phyloP scores from a whole-genome alignment of 805 yeast genomes.

The Pichia ethanolica region DNA sequence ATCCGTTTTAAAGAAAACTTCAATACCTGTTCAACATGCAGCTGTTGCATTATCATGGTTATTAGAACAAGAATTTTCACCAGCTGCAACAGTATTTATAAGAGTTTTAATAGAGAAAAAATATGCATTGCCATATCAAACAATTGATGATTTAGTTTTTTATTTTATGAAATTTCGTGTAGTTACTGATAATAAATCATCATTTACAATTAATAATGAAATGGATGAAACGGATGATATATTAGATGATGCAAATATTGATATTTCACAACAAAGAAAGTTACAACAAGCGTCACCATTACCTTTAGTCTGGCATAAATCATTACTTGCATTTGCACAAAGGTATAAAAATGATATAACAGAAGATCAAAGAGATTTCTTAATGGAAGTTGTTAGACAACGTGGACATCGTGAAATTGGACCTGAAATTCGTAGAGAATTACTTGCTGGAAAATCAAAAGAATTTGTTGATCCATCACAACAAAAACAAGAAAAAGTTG shows the following conservation, averaged over 20 bases:
- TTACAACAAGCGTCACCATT: constrained; percentile 43
- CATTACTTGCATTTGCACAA: constrained; percentile 89
- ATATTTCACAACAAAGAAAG: constrained; percentile 27
- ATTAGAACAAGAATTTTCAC: constrained; percentile 73
- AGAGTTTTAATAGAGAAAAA: constrained; percentile 86
- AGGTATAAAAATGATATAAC: constrained; percentile 95
- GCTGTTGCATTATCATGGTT: constrained; percentile 89
- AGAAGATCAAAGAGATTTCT: constrained; percentile 95
- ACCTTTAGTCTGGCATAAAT: constrained; percentile 97
- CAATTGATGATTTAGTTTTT: constrained; percentile 87
- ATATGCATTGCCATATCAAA: constrained; percentile 95
- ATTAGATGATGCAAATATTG: constrained; percentile 29
- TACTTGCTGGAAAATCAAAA: constrained; percentile 78
- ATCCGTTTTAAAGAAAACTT: constrained; percentile 79
- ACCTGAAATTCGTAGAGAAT: constrained; percentile 90
- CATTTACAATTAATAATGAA: constrained; percentile 12
- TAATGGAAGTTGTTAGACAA: constrained; percentile 83
- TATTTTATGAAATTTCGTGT: constrained; percentile 88
- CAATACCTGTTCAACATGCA: constrained; percentile 92
- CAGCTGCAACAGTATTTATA: constrained; percentile 86
- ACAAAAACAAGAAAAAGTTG: constrained; percentile 13
- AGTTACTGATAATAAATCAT: constrained; percentile 33
- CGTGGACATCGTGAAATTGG: constrained; percentile 85
- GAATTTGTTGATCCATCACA: constrained; percentile 10
- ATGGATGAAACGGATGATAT: constrained; percentile 29